Evolutionary conservation across 352 stramenopile genomes (phyloP).

Genomic region (Plasmopara muralis): DNA sequence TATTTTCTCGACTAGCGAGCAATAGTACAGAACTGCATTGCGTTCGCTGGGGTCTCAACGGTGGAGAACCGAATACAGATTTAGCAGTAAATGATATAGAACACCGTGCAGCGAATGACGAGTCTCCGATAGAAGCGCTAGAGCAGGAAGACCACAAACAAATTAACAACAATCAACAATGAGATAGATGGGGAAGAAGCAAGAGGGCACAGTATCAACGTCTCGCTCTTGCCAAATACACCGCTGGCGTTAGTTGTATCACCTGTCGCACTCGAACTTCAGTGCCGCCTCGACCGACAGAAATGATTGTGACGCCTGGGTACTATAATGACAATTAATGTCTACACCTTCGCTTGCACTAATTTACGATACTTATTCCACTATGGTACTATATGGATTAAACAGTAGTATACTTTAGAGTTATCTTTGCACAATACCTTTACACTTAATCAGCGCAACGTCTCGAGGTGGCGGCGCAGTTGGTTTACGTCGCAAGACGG

Average conservation of each 20-base stretch:
- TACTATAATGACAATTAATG: background rate
- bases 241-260: background rate
- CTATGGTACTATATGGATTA: too few species aligned
- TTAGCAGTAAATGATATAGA: slow-evolving; percentile 16
- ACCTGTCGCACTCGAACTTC: background rate
- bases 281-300: background rate
- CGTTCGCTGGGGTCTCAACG: slow-evolving; percentile 3
- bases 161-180: slow-evolving; percentile 29
- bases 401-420: too few species aligned
- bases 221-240: background rate
- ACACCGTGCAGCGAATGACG: slow-evolving; percentile 11
- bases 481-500: slow-evolving; percentile 72
- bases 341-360: too few species aligned
- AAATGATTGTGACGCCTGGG: background rate
- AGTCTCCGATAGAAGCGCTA: slow-evolving; percentile 6
- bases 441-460: slow-evolving; percentile 31
- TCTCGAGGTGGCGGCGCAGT: slow-evolving; percentile 69
- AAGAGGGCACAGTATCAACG: background rate
- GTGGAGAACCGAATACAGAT: slow-evolving; percentile 10
- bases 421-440: too few species aligned
- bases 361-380: too few species aligned
- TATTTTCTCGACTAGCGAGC: slow-evolving; percentile 81
- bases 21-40: slow-evolving; percentile 15
- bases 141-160: slow-evolving; percentile 26
- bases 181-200: background rate